Evolutionary conservation across 345 rosid genomes (phyloP), one percentile per base, ranked within the genome.

Genomic region (Dipteronia dyeriana): DNA sequence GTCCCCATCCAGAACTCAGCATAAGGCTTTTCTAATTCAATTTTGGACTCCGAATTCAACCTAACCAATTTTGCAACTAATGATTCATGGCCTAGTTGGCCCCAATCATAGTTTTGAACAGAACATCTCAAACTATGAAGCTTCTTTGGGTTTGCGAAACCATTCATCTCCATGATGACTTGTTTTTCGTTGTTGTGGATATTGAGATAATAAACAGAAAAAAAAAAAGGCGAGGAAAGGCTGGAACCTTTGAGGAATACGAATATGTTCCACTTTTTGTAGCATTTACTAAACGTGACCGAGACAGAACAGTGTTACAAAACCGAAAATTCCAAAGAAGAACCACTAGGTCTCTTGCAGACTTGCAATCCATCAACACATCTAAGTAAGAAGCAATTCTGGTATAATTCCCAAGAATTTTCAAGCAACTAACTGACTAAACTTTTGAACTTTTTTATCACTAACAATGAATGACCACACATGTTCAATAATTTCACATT

Each of bases 101-200:
- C 99, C 98, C 98, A 94, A 49, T 88, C 93, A 75, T 92, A 94
- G 76, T 86, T 89, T 76, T 91, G 89, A 9, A 96, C 89, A 41
- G 93, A 91, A 70, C 91, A 90, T 81, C 79, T 83, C 66, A 90
- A 86, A 47, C 87, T 74, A 74, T 65, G 82, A 67, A 87, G 82
- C 64, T 75, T 70, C 78, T 66, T 54, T 16, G 67, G 74, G 68
- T 71, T 78, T 68, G 11, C 60, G 13, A 29, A 73, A 38, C 45
- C 14, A 41, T 78, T 66, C 19, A 7, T 62, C 38, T 60, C 75
- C 29, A 59, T 60, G n/a, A 6, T 22, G 51, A 57, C 57, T 71
- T 57, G 66, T 38, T 38, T 71, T 20, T 47, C 72, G 23, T 23
- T 64, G n/a, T 53, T 38, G 62, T 29, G 53, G 61, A 72, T 71